phyloP scores from a whole-genome alignment of 1,139 yeast genomes.

The Candida dubliniensis region DNA sequence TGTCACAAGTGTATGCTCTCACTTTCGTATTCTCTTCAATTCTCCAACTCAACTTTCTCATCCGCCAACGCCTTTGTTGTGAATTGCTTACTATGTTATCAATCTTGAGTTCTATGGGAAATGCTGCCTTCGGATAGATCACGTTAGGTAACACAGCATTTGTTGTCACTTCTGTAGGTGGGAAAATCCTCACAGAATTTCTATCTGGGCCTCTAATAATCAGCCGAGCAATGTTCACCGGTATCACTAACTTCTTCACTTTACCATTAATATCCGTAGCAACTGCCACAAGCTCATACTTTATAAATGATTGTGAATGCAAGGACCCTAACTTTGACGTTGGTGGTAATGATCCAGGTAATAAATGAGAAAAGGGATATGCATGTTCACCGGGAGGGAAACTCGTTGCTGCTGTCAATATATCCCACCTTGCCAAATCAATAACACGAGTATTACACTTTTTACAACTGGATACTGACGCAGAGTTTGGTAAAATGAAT shows the following conservation, averaged over 20 bases:
- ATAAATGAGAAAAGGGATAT: slow-evolving; percentile 88
- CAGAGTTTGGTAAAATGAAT: slow-evolving; percentile 51
- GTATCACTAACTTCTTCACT: slow-evolving; percentile 51
- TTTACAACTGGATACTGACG: slow-evolving; percentile 50
- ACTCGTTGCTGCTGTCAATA: slow-evolving; percentile 55
- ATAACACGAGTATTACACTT: slow-evolving; percentile 56
- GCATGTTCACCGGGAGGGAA: slow-evolving; percentile 72
- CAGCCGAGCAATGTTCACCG: slow-evolving; percentile 76
- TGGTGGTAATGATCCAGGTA: slow-evolving; percentile 91
- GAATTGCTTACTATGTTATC: slow-evolving; percentile 66
- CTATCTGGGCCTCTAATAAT: slow-evolving; percentile 81
- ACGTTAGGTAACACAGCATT: slow-evolving; percentile 86
- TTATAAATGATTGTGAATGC: slow-evolving; percentile 54
- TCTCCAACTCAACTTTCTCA: slow-evolving; percentile 87
- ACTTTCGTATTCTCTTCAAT: slow-evolving; percentile 80
- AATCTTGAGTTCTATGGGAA: slow-evolving; percentile 77
- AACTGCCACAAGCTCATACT: slow-evolving; percentile 73
- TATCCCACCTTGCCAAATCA: slow-evolving; percentile 87
- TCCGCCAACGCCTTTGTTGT: slow-evolving; percentile 77
- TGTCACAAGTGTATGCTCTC: slow-evolving; percentile 55
- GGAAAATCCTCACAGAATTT: slow-evolving; percentile 86
- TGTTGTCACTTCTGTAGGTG: slow-evolving; percentile 91
- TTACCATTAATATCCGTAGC: slow-evolving; percentile 28
- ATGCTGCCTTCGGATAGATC: slow-evolving; percentile 81
- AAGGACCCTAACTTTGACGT: slow-evolving; percentile 62